Base-by-base conservation (phyloP, 176 grass and related monocot genomes). In the Raddia distichophylla region DNA sequence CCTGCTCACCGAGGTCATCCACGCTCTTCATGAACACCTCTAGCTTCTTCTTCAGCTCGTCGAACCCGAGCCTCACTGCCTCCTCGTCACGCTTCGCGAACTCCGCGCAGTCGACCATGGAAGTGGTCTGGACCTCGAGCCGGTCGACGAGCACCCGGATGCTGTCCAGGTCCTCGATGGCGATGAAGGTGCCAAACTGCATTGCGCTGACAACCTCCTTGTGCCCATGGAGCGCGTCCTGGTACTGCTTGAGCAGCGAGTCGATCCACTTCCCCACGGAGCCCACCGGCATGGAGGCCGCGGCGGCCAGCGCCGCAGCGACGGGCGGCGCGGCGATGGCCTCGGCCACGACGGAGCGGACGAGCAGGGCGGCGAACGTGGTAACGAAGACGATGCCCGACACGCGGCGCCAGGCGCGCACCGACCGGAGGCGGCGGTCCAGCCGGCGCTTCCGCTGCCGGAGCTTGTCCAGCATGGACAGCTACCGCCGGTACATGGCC, bases 21-120 rank as follows among this genome's bases (percentile, higher is more conserved):
- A 91, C 78, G 14, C 86, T 78, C 71, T 91, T 86, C 83, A 82
- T 84, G 63, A 94, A 91, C 43, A 74, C 61, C 43, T 91, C 92
- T 10, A 91, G 47, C 82, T 88, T 91, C 71, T 71, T 78, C 53
- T 57, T 86, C 44, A 94, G 76, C 71, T 91, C 92, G 40, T 89
- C 83, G 1, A 91, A 59, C 12, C 68, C 76, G 5, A 94, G 33
- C 56, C 18, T 84, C 62, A 85, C 80, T 2, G 83, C 86, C 52
- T 84, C 89, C 27, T 94, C 89, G 1, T 76, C 80, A 10, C 10
- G 52, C n/a, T 86, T 55, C 0, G 76, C 66, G 22, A 94, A 89
- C 9, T 89, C 76, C 2, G 76, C 46, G 10, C 40, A 78, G 10
- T 84, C 80, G 13, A 89, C 19, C 61, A 87, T n/a, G 10, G 70